These are phyloP conservation scores for Maudiozyma pseudohumilis DNA, from an alignment of 805 yeast species.

Conservation along the genomic window DNA sequence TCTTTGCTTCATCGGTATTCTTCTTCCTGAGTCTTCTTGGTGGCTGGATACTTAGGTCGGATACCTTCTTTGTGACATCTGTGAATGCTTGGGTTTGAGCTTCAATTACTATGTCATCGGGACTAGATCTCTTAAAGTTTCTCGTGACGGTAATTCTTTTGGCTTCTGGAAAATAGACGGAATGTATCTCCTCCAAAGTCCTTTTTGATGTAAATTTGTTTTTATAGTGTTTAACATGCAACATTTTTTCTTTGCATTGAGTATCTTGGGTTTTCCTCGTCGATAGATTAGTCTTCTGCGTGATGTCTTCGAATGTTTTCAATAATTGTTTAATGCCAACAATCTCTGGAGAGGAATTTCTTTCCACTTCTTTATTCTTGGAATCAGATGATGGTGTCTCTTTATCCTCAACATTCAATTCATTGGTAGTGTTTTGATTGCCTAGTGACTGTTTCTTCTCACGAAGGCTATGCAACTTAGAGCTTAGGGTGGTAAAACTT, in stretches of 20 bases:
- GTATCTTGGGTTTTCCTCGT: no score
- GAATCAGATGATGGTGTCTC: neutral
- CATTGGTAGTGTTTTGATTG: neutral
- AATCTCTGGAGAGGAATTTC: neutral
- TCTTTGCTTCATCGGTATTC: constrained; percentile 2
- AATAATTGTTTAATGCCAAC: neutral
- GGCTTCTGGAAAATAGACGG: constrained; percentile 30
- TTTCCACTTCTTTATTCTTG: neutral
- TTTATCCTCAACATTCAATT: neutral
- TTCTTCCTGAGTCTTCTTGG: neutral
- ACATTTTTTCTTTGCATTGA: no score
- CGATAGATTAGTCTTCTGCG: no score
- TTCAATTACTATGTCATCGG: constrained; percentile 60
- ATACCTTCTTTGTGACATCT: constrained; percentile 19
- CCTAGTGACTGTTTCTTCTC: neutral
- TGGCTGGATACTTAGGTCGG: constrained; percentile 1
- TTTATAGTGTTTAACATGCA: no score
- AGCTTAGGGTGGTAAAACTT: neutral
- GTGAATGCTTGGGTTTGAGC: constrained; percentile 47
- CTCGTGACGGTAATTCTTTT: constrained; percentile 32
- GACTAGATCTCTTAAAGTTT: constrained; percentile 63
- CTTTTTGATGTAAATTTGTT: neutral
- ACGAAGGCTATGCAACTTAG: neutral
- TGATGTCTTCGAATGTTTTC: neutral
- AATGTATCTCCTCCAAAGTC: constrained; percentile 20